phyloP scores from a whole-genome alignment of 2,329 filamentous ascomycete genomes.

The Pestalotiopsis sp. region DNA sequence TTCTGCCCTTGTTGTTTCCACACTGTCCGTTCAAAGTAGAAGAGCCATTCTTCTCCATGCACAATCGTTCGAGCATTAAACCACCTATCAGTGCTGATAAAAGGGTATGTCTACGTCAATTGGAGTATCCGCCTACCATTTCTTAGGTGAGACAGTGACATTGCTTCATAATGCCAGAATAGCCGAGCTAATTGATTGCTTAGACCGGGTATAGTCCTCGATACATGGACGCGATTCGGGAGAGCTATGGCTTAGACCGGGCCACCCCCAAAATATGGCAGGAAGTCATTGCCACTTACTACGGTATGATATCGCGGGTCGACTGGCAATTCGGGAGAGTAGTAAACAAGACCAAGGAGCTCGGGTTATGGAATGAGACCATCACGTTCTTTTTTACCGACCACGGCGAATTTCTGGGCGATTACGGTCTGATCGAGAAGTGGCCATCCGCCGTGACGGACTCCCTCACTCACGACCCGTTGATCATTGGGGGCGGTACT shows the following conservation, averaged over 20 bases:
- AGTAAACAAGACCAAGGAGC: slow-evolving; percentile 34
- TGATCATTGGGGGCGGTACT: slow-evolving; percentile 38
- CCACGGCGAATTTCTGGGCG: slow-evolving; percentile 50
- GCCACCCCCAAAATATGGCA: slow-evolving; percentile 37
- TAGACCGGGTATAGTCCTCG: slow-evolving; percentile 45
- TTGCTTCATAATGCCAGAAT: too few relatives aligned
- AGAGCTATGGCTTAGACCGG: slow-evolving; percentile 39
- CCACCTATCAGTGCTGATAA: slow-evolving; percentile 1
- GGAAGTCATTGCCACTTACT: slow-evolving; percentile 47
- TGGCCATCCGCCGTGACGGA: slow-evolving; percentile 48
- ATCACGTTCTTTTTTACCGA: slow-evolving; percentile 48
- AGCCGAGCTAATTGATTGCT: slow-evolving; percentile 1
- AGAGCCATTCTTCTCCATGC: slow-evolving; percentile 50
- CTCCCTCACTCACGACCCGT: slow-evolving; percentile 42
- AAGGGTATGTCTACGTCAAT: background rate
- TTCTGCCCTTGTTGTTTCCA: slow-evolving; percentile 45
- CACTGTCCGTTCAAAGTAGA: slow-evolving; percentile 51
- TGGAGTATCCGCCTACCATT: background rate
- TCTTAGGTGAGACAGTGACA: background rate
- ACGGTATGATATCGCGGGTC: slow-evolving; percentile 44
- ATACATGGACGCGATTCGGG: slow-evolving; percentile 42
- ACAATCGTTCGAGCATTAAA: slow-evolving; percentile 35
- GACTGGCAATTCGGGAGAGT: slow-evolving; percentile 49
- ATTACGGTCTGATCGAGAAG: slow-evolving; percentile 51
- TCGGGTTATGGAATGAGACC: slow-evolving; percentile 38